Percentiles rank a stretch among this genome's conserved stretches.
Evolutionary conservation across 176 grass and related monocot genomes (phyloP).

Genomic region (Calamus simplicifolius): DNA sequence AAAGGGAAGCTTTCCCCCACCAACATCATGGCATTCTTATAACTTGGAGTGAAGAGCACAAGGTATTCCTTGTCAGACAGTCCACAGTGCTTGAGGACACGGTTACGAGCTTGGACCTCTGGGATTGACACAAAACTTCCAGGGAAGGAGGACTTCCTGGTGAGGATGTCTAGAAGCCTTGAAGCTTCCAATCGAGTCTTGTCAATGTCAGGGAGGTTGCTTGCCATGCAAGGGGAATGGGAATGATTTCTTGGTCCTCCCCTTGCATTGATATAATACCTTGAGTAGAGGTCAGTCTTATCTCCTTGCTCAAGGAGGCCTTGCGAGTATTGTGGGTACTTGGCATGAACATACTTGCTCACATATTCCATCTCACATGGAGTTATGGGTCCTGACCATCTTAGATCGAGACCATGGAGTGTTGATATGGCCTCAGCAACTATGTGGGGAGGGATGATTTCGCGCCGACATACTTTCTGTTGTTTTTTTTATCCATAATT

Average conservation of each 20-base stretch:
- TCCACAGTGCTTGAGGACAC: slow-evolving; percentile 46
- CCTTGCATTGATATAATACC: slow-evolving; percentile 19
- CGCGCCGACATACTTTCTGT: slow-evolving; percentile 61
- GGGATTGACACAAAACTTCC: slow-evolving; percentile 68
- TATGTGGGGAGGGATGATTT: slow-evolving; percentile 66
- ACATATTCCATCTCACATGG: slow-evolving; percentile 52
- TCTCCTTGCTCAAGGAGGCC: slow-evolving; percentile 54
- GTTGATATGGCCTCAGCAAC: slow-evolving; percentile 67
- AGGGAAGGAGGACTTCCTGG: slow-evolving; percentile 46
- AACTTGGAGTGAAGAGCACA: slow-evolving; percentile 46
- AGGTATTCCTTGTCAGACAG: slow-evolving; percentile 63
- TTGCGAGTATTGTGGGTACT: slow-evolving; percentile 70
- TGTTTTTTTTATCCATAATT: neutral
- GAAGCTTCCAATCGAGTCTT: slow-evolving; percentile 44
- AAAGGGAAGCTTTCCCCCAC: slow-evolving; percentile 57
- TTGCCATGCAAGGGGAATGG: neutral
- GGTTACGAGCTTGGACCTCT: slow-evolving; percentile 56
- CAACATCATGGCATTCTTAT: slow-evolving; percentile 48
- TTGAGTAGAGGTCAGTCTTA: slow-evolving; percentile 47
- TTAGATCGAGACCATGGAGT: slow-evolving; percentile 47
- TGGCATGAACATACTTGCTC: slow-evolving; percentile 57
- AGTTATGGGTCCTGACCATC: slow-evolving; percentile 74
- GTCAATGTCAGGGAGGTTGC: slow-evolving; percentile 19
- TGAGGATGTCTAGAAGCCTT: slow-evolving; percentile 51
- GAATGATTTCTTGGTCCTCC: neutral